A percentile compares a stretch with the other conserved stretches of the same genome.
Conservation (phyloP, 176 grass and related monocot species). For the Lolium perenne region DNA sequence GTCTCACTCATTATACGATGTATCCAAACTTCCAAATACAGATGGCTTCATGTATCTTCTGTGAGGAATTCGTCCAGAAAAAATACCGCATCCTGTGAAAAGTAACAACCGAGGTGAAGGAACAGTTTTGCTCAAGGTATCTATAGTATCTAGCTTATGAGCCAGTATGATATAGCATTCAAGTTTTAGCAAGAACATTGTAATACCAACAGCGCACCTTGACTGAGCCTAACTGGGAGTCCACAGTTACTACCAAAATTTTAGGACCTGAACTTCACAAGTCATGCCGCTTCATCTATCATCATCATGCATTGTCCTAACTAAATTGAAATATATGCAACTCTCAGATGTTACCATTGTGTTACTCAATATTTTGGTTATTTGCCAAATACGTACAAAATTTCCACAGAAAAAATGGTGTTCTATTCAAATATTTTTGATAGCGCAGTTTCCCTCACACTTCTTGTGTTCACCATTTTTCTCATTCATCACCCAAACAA, state of each 20-base stretch:
- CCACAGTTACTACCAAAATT: too few species aligned
- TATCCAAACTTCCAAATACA: slow-evolving; percentile 18
- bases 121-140: background rate
- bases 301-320: background rate
- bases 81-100: slow-evolving; percentile 22
- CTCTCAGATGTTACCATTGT: background rate
- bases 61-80: background rate
- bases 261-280: background rate
- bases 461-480: background rate
- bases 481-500: slow-evolving; percentile 14
- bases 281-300: background rate
- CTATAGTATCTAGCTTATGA: background rate
- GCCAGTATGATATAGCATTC: background rate
- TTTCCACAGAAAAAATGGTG: background rate
- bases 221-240: background rate
- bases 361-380: background rate
- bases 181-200: background rate
- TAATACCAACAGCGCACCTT: background rate
- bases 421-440: background rate
- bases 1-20: slow-evolving; percentile 5
- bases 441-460: slow-evolving; percentile 14
- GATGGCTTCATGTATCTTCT: slow-evolving; percentile 8
- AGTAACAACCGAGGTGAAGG: slow-evolving; percentile 14
- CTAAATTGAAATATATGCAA: background rate
- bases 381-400: background rate